A percentile compares a stretch with the other conserved stretches of the same genome.
phyloP scores from a whole-genome alignment of 2,329 filamentous ascomycete species.

The Verticillium tricorpus region DNA sequence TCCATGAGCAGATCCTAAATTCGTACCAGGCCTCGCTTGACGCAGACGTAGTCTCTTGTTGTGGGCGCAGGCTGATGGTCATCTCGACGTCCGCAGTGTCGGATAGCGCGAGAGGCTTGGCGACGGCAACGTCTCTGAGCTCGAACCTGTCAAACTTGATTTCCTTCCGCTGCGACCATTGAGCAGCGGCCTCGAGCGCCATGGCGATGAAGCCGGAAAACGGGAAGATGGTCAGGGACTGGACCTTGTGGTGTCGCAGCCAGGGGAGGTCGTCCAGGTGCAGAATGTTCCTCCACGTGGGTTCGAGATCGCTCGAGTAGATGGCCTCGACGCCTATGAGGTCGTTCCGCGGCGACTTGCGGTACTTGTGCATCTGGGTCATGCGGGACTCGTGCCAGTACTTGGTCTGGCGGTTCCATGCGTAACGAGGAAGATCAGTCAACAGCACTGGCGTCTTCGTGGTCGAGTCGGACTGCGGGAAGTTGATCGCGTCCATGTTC shows the following conservation, averaged over 20 bases:
- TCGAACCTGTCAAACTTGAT: slow-evolving; percentile 27
- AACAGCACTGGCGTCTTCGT: slow-evolving; percentile 1
- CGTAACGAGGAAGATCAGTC: slow-evolving; percentile 41
- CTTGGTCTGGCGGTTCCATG: slow-evolving; percentile 39
- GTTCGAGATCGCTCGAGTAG: slow-evolving; percentile 38
- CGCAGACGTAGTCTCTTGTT: slow-evolving; percentile 34
- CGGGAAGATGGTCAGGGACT: slow-evolving; percentile 52
- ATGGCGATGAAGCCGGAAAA: slow-evolving; percentile 49
- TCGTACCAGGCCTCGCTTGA: slow-evolving; percentile 44
- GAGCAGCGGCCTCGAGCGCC: slow-evolving; percentile 41
- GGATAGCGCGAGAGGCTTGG: slow-evolving; percentile 40
- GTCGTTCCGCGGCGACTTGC: slow-evolving; percentile 35
- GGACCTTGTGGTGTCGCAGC: slow-evolving; percentile 53
- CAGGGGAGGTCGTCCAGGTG: slow-evolving; percentile 49
- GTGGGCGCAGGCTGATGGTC: slow-evolving; percentile 39
- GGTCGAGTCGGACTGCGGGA: neutral
- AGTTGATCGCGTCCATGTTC: neutral
- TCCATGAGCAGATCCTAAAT: slow-evolving; percentile 51
- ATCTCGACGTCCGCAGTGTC: slow-evolving; percentile 41
- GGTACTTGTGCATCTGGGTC: slow-evolving; percentile 35
- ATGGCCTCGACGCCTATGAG: slow-evolving; percentile 41
- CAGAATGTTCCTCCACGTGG: slow-evolving; percentile 44
- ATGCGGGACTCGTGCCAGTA: slow-evolving; percentile 45
- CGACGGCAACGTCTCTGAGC: slow-evolving; percentile 41
- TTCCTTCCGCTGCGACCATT: slow-evolving; percentile 3